A percentile compares a stretch with the other conserved stretches of the same genome.
Conservation (phyloP, 441 rosid genomes). For the Capsella rubella region DNA sequence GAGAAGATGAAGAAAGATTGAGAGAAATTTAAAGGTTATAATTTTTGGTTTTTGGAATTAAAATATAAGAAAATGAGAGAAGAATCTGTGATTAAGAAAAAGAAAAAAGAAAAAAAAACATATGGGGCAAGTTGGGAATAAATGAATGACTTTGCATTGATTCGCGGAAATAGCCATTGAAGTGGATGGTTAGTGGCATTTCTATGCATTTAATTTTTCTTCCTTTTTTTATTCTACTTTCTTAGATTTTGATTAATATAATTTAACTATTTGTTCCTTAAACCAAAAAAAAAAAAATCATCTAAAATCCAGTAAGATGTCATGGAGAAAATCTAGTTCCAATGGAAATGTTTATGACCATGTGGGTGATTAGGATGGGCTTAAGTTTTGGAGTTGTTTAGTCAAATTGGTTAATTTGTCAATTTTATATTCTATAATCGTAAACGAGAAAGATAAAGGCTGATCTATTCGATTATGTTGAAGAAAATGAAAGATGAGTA, state of each 20-base stretch:
- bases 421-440: constrained; percentile 21
- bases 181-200: constrained; percentile 48
- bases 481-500: constrained; percentile 9
- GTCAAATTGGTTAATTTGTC: constrained; percentile 36
- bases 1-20: constrained; percentile 18
- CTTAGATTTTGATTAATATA: not conserved
- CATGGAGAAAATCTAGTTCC: constrained; percentile 34
- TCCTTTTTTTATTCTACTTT: not conserved
- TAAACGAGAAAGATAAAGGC: constrained; percentile 13
- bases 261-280: not conserved
- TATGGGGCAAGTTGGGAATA: constrained; percentile 45
- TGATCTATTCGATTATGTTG: not conserved
- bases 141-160: constrained; percentile 50
- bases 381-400: not conserved
- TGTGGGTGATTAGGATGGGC: constrained; percentile 24
- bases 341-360: constrained; percentile 26
- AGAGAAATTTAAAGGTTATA: constrained; percentile 36
- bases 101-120: not conserved
- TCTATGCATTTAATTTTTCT: constrained; percentile 32
- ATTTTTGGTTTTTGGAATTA: not conserved
- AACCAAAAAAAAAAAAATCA: not conserved
- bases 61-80: not conserved
- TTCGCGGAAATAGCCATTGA: constrained; percentile 48
- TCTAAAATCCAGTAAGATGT: constrained; percentile 23
- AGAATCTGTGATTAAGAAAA: constrained; percentile 36